Base-by-base conservation (phyloP, 441 rosid genomes). In the Croton laevigatus region DNA sequence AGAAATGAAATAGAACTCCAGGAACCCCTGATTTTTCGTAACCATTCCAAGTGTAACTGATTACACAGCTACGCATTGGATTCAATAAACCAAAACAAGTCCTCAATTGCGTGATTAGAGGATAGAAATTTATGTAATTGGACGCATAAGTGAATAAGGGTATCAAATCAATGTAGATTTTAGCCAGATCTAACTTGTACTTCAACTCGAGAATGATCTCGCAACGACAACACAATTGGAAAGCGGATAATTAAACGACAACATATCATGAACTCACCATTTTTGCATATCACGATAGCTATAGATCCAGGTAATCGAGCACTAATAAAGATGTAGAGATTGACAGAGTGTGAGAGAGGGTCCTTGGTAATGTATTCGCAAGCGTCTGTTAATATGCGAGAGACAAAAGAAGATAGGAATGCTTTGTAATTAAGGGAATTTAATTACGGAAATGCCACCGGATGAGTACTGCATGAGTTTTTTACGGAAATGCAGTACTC, bases 121-220 rank as follows among this genome's bases (percentile, higher is more conserved):
- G 32, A 1, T 27, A 27, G 1, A 27, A 27, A 27, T 27, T 27
- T 1, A 1, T 27, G 32, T 27, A 27, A 27, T 27, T 27, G 32
- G 32, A 27, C 32, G 32, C 32, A 27, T 27, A 27, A 27, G 32
- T 27, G 32, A 27, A 27, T 27, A 27, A 27, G 32, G 2, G 1
- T 27, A 27, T 27, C 32, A 27, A 27, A 27, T 27, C 32, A 22
- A 16, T 9, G 72, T 51, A 71, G 59, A 77, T 62, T 78, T 55
- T 49, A 75, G 72, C 76, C 90, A 88, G 96, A 92, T 92, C 97
- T 85, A 83, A 68, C 64, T 62, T n/a, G 67, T 13, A 58, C 57
- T 34, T 58, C 42, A 76, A 75, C 59, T 44, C 49, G 58, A 52
- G 32, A 23, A 44, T 40, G 44, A n/a, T 23, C 40, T 36, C 32